Conservation (phyloP, 306 rosid species). For the Cucumis cinereus region DNA sequence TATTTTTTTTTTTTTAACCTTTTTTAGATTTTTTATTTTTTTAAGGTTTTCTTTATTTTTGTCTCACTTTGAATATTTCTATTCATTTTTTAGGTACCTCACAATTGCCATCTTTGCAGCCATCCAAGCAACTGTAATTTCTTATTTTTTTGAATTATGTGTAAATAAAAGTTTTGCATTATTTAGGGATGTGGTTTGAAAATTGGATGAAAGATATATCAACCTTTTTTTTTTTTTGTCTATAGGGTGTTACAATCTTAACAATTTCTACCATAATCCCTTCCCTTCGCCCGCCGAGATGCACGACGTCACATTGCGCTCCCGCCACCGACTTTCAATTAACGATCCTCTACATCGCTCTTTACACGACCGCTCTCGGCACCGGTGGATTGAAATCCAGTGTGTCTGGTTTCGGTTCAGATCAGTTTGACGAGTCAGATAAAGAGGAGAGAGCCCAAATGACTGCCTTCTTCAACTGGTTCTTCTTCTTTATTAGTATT, state of each 20-base stretch:
- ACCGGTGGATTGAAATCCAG: constrained; percentile 85
- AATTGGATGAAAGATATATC: background rate
- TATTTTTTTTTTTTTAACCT: background rate
- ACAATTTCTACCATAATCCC: constrained; percentile 66
- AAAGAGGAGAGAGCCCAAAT: constrained; percentile 35
- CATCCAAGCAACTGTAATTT: constrained; percentile 68
- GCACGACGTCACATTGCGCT: constrained; percentile 26
- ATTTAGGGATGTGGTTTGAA: background rate
- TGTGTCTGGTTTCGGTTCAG: constrained; percentile 86
- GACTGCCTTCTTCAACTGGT: constrained; percentile 73
- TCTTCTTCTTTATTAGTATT: constrained; percentile 74
- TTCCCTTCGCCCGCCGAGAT: constrained; percentile 68
- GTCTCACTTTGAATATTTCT: background rate
- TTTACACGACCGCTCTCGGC: constrained; percentile 72
- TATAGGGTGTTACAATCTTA: constrained; percentile 68
- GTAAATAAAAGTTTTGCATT: background rate
- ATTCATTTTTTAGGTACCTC: constrained; percentile 43
- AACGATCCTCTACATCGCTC: constrained; percentile 42
- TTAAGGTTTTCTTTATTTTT: background rate
- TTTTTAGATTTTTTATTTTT: background rate
- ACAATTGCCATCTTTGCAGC: constrained; percentile 75
- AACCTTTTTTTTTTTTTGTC: background rate
- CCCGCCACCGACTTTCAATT: constrained; percentile 41
- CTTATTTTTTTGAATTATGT: background rate
- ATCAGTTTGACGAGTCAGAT: constrained; percentile 68